Base-by-base conservation (phyloP, 2,329 filamentous ascomycete genomes). In the Colletotrichum falcatum region DNA sequence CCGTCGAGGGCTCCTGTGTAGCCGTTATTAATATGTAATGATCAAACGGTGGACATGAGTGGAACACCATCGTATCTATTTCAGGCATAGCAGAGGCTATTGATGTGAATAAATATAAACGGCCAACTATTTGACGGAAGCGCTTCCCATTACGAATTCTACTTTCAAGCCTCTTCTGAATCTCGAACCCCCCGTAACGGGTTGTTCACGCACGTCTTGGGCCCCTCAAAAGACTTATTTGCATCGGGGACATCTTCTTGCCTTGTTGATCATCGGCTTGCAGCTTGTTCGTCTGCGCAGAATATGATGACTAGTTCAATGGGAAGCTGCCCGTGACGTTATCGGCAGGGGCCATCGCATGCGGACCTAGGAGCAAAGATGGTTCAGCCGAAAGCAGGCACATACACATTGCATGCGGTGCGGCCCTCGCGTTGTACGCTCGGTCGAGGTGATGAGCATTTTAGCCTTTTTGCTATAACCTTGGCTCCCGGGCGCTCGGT, bases 171-270 rank as follows among this genome's bases (percentile, higher is more conserved):
- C 3, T 16, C 23, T 7, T 16, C 5, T 49, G 5, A 26, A 18
- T 4, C 2, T 4, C 2, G 12, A 18, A n/a, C n/a, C 5, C 14
- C 5, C 2, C 26, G 23, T 14, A 26, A 3, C 14, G 6, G 23
- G 12, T 28, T 49, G 9, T 18, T 49, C 5, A 16, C 14, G 12
- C 11, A 14, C 4, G 23, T 14, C 9, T 23, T 23, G 44, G 4
- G 2, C n/a, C n/a, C 11, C 2, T 2, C 0, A 23, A 14, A 9
- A n/a, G 5, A 12, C n/a, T 12, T 4, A 23, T 28, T 16, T 3
- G 14, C n/a, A 48, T 7, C 8, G 2, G 1, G 0, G 14, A 9
- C n/a, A n/a, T n/a, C 14, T 28, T 49, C 2, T 2, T 18, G 3
- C 5, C 2, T 28, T 28, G 0, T 26, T 28, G 12, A 16, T 16